Base-by-base conservation (phyloP, 2,329 filamentous ascomycete genomes). In the Blastomyces percursus region DNA sequence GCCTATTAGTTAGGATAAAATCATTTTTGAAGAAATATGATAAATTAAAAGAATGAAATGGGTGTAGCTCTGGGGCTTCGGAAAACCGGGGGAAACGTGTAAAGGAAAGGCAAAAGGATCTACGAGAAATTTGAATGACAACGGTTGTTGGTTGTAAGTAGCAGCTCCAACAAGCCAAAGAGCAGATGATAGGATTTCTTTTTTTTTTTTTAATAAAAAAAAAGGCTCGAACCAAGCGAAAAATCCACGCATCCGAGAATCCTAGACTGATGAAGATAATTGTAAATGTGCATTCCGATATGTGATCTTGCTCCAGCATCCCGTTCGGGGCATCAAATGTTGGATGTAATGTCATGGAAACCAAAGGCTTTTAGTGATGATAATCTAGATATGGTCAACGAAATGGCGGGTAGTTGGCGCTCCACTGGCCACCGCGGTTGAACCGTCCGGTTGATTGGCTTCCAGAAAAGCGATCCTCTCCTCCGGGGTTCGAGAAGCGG, bases 401-500 rank as follows among this genome's bases (percentile, higher is more conserved):
- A 64, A 75, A 76, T 30, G 72, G 71, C 21, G 72, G 68, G 63
- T 76, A 76, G 61, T 65, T 71, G 46, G 73, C 63, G 54, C 67
- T 70, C 75, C 75, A 77, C 63, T 76, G 73, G 62, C 64, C 69
- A 50, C 71, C 71, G 27, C 75, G 75, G 61, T 65, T 69, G 63
- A 74, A 74, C 50, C 75, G 72, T 48, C 69, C 68, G 38, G 69
- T 67, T 59, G 70, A 76, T 63, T 76, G 75, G 62, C 80, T 58
- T 46, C 68, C 62, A 27, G 70, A 66, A 58, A 72, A 72, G 48
- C 74, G 70, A 50, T 50, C 46, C 24, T 77, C 75, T 35, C 77
- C 75, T 32, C 70, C 72, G 62, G 84, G 82, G 65, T 81, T 81
- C 73, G 86, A 74, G 68, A 80, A 81, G 58, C 80, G 80, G 65